These are phyloP conservation scores for Tetrapisispora iriomotensis DNA, from an alignment of 805 yeast species.

Conservation along the genomic window DNA sequence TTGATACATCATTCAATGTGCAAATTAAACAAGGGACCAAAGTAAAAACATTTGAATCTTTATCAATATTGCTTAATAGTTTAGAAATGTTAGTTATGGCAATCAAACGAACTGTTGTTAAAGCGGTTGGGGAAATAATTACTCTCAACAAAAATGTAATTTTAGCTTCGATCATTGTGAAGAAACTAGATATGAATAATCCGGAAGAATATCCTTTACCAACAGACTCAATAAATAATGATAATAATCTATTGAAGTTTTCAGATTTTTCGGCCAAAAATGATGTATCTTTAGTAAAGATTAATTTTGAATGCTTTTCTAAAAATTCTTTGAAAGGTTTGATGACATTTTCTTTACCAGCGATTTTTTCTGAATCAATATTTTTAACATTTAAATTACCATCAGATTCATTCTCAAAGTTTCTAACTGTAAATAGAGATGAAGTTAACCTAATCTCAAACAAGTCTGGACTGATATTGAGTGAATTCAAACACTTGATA, in stretches of 20 bases:
- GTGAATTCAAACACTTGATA: constrained; percentile 29
- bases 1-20: constrained; percentile 42
- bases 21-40: constrained; percentile 50
- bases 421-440: constrained; percentile 34
- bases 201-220: constrained; percentile 26
- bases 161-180: constrained; percentile 34
- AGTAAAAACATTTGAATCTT: constrained; percentile 38
- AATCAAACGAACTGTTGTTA: constrained; percentile 44
- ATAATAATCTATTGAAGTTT: constrained; percentile 35
- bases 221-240: constrained; percentile 38
- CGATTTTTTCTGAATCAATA: constrained; percentile 19
- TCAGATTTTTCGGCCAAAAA: constrained; percentile 25
- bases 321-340: constrained; percentile 26
- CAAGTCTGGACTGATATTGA: constrained; percentile 32
- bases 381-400: constrained; percentile 24
- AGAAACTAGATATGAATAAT: constrained; percentile 28
- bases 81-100: constrained; percentile 37
- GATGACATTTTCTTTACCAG: constrained; percentile 14
- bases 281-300: constrained; percentile 26
- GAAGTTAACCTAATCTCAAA: constrained; percentile 62
- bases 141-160: constrained; percentile 53
- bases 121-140: constrained; percentile 47
- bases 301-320: constrained; percentile 20
- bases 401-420: constrained; percentile 5
- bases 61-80: constrained; percentile 27